Conservation (phyloP, 2,329 filamentous ascomycete species). For the Trichoderma polysporum region DNA sequence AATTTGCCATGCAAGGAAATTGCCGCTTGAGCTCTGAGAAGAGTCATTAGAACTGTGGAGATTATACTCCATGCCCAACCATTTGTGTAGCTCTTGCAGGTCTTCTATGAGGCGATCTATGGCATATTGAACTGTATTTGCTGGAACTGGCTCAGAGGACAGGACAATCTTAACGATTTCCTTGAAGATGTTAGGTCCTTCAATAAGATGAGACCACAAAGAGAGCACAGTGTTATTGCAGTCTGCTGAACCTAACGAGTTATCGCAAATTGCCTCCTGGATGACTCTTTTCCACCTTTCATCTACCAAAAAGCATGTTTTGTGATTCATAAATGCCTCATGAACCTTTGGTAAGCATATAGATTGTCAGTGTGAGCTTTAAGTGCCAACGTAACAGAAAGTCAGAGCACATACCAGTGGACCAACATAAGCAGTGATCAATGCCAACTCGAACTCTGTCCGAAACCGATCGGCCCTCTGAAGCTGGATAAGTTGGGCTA, state of each 20-base stretch:
- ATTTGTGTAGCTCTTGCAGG: background rate
- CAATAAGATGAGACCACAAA: too few species aligned
- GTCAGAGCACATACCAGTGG: background rate
- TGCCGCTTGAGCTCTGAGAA: background rate
- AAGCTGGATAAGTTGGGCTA: background rate
- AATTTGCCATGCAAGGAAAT: background rate
- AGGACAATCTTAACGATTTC: background rate
- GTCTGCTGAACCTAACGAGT: too few species aligned
- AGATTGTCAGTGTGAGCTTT: background rate
- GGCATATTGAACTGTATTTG: background rate
- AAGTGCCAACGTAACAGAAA: background rate
- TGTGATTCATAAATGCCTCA: background rate
- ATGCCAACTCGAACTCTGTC: background rate
- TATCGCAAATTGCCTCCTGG: too few species aligned
- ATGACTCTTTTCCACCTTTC: background rate
- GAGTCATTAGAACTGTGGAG: background rate
- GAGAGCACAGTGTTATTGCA: too few species aligned
- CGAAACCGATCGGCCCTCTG: background rate
- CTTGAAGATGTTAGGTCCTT: too few species aligned
- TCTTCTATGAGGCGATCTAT: background rate
- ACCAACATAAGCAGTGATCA: background rate
- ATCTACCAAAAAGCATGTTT: background rate
- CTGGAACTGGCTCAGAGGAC: background rate
- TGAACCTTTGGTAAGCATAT: background rate
- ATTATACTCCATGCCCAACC: background rate